Conservation (phyloP, 208 protist genomes). For the Leishmania tarentolae region DNA sequence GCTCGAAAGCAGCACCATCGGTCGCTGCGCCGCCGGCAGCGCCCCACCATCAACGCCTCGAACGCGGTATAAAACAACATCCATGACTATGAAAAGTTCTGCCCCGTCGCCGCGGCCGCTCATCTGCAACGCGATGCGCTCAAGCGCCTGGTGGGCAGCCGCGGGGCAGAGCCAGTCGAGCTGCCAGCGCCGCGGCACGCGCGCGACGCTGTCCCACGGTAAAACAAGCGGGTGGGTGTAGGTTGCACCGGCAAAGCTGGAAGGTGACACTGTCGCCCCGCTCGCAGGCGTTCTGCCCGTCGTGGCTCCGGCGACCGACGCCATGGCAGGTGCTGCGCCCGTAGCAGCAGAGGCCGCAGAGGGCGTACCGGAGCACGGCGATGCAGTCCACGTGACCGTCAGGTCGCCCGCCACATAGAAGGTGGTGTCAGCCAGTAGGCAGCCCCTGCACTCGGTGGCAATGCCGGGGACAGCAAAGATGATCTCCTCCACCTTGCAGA, state of each 20-base stretch:
- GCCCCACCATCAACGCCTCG: constrained; percentile 57
- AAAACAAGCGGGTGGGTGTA: constrained; percentile 55
- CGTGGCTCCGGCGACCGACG: background rate
- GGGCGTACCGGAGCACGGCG: background rate
- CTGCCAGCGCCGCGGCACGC: constrained; percentile 55
- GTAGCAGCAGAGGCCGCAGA: background rate
- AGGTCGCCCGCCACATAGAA: constrained; percentile 86
- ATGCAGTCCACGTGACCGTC: constrained; percentile 61
- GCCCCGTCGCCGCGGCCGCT: constrained; percentile 8
- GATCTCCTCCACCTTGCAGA: constrained; percentile 87
- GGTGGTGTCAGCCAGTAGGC: constrained; percentile 85
- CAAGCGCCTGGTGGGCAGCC: constrained; percentile 44
- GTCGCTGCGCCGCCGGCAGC: constrained; percentile 51
- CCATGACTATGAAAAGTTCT: constrained; percentile 45
- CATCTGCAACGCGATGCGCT: constrained; percentile 10
- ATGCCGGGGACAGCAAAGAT: constrained; percentile 89
- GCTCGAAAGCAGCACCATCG: constrained; percentile 61
- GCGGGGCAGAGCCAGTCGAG: constrained; percentile 69
- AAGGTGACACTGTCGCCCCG: background rate
- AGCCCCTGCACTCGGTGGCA: constrained; percentile 81
- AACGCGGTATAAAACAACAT: constrained; percentile 66
- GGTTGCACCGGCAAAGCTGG: constrained; percentile 18
- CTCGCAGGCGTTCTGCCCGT: background rate
- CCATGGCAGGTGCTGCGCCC: background rate
- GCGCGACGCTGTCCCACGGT: constrained; percentile 44